Evolutionary conservation across 1,139 yeast species (phyloP).

Genomic region (Candida smagusa): DNA sequence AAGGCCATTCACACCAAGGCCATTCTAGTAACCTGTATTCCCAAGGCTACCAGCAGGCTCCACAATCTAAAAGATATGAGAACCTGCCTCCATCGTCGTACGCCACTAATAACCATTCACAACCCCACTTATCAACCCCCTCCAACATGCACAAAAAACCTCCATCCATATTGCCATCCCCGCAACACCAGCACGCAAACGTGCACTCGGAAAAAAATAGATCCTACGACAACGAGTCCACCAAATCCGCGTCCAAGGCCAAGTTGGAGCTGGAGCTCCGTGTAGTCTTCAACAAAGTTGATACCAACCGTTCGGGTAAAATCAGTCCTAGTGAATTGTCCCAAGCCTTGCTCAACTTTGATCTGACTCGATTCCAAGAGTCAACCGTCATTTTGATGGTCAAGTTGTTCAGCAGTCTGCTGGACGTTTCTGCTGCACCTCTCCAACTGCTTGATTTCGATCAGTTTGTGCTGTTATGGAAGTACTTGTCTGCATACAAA

Average conservation of each 20-base stretch:
- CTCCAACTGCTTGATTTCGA: slow-evolving; percentile 49
- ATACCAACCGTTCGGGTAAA: slow-evolving; percentile 51
- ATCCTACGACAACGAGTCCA: slow-evolving; percentile 8
- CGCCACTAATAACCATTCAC: not conserved
- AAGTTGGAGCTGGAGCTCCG: slow-evolving; percentile 50
- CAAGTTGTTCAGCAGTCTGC: slow-evolving; percentile 49
- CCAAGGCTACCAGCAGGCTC: slow-evolving; percentile 3
- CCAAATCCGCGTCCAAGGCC: slow-evolving; percentile 24
- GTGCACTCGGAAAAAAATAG: slow-evolving; percentile 2
- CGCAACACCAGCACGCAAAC: slow-evolving; percentile 1
- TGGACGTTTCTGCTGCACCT: slow-evolving; percentile 36
- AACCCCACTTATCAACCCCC: slow-evolving; percentile 1
- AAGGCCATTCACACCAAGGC: slow-evolving; percentile 2
- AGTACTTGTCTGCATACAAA: slow-evolving; percentile 69
- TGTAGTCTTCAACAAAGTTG: slow-evolving; percentile 55
- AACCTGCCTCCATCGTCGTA: not conserved
- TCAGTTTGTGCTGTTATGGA: slow-evolving; percentile 72
- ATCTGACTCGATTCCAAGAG: slow-evolving; percentile 59
- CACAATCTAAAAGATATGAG: not conserved
- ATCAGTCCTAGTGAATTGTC: slow-evolving; percentile 60
- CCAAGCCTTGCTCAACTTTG: slow-evolving; percentile 62
- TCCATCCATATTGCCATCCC: slow-evolving; percentile 5
- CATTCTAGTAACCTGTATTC: slow-evolving; percentile 3
- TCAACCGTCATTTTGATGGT: slow-evolving; percentile 66
- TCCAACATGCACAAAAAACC: slow-evolving; percentile 13